A percentile compares a stretch with the other conserved stretches of the same genome.
These are phyloP conservation scores for Stachybotrys echinatus DNA, from an alignment of 2,329 filamentous ascomycete genomes.

Conservation along the genomic window DNA sequence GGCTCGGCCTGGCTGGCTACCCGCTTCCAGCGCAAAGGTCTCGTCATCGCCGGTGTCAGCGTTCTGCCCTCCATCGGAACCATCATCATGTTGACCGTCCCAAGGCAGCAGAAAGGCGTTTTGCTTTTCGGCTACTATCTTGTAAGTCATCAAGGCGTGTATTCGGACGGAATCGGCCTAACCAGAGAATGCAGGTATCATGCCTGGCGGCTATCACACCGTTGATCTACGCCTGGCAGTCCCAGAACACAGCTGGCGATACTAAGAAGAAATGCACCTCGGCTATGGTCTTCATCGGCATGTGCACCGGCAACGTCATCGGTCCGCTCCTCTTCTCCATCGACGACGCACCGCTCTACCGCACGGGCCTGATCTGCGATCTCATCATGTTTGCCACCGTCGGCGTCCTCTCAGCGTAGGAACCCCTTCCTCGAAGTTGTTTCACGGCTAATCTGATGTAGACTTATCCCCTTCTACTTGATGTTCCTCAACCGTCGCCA, in stretches of 20 bases:
- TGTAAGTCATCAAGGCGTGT: conserved; percentile 20
- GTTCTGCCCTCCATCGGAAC: conserved; percentile 33
- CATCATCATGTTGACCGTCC: conserved; percentile 42
- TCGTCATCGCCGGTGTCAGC: conserved; percentile 33
- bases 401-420: conserved; percentile 30
- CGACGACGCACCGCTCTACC: conserved; percentile 26
- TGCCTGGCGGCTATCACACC: conserved; percentile 38
- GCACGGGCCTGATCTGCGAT: conserved; percentile 49
- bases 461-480: conserved; percentile 35
- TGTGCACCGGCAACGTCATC: conserved; percentile 59
- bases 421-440: not conserved
- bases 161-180: not conserved
- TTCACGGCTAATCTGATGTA: not conserved
- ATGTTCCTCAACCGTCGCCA: conserved; percentile 48
- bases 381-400: conserved; percentile 54
- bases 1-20: conserved; percentile 20
- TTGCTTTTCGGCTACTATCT: conserved; percentile 47
- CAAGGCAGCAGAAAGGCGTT: conserved; percentile 38
- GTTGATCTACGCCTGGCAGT: conserved; percentile 51
- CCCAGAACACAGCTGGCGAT: conserved; percentile 57
- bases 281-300: conserved; percentile 54
- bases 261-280: conserved; percentile 63
- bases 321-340: conserved; percentile 24
- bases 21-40: conserved; percentile 33
- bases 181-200: not conserved